Conservation (phyloP, 805 yeast species). For the Saccharomyces paradoxus region DNA sequence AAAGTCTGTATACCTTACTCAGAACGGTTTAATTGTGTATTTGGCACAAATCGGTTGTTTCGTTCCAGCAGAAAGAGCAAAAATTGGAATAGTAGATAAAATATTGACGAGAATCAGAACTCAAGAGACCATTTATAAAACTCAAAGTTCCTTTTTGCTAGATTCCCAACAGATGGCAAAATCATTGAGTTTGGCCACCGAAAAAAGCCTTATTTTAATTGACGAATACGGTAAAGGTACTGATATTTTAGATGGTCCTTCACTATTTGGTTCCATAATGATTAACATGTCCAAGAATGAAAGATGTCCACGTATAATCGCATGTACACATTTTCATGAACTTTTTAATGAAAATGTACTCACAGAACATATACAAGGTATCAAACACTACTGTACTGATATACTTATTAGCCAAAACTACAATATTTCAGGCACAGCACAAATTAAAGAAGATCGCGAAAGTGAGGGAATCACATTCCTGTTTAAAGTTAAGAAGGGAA, state of each 20-base stretch:
- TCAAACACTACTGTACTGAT: slow-evolving; percentile 33
- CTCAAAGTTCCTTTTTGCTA: slow-evolving; percentile 43
- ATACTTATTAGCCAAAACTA: slow-evolving; percentile 15
- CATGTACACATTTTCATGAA: slow-evolving; percentile 40
- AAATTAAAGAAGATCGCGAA: not conserved
- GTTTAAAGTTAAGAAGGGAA: slow-evolving; percentile 29
- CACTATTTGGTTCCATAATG: slow-evolving; percentile 36
- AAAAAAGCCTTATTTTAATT: slow-evolving; percentile 37
- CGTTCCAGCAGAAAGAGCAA: slow-evolving; percentile 44
- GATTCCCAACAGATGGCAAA: slow-evolving; percentile 40
- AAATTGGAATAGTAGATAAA: slow-evolving; percentile 40
- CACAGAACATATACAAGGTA: slow-evolving; percentile 9
- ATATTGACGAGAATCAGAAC: slow-evolving; percentile 40
- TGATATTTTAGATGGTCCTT: slow-evolving; percentile 39
- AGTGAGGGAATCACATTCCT: slow-evolving; percentile 27
- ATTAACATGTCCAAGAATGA: slow-evolving; percentile 13
- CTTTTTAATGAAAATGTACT: slow-evolving; percentile 28
- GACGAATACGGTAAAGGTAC: slow-evolving; percentile 53
- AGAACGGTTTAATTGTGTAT: slow-evolving; percentile 40
- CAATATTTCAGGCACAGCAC: not conserved
- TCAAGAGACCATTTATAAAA: slow-evolving; percentile 34
- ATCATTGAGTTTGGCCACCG: slow-evolving; percentile 34
- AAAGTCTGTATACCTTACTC: slow-evolving; percentile 43
- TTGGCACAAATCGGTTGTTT: slow-evolving; percentile 48
- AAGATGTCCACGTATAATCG: slow-evolving; percentile 25